These are phyloP conservation scores for Lophiotrema nucula DNA, from an alignment of 495 filamentous ascomycete genomes.

Conservation along the genomic window DNA sequence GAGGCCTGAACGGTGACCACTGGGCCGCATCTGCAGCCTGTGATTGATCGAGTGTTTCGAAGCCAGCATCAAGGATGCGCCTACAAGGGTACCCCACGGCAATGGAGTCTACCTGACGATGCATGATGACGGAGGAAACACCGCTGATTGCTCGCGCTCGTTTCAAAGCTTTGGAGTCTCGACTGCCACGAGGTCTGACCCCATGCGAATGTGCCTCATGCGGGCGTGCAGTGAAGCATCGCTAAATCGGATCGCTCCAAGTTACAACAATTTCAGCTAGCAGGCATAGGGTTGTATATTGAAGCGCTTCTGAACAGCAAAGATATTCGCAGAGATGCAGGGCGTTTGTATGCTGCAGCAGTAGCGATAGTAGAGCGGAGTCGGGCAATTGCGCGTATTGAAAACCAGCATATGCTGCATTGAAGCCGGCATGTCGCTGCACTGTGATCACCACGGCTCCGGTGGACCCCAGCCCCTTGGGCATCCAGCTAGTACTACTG, in stretches of 20 bases:
- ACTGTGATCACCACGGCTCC: neutral
- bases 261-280: too few species aligned
- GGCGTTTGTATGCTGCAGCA: slow-evolving; percentile 4
- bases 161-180: slow-evolving; percentile 24
- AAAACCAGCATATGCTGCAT: neutral
- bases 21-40: neutral
- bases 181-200: slow-evolving; percentile 22
- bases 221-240: slow-evolving; percentile 6
- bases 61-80: neutral
- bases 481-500: neutral
- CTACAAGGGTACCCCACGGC: neutral
- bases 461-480: slow-evolving; percentile 6
- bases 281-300: too few species aligned
- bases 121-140: slow-evolving; percentile 19
- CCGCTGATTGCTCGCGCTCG: slow-evolving; percentile 12
- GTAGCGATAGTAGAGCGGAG: slow-evolving; percentile 2
- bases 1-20: neutral
- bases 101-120: slow-evolving; percentile 13
- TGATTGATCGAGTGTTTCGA: slow-evolving; percentile 32
- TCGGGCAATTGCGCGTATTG: neutral
- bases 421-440: neutral
- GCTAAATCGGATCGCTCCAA: neutral
- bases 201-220: slow-evolving; percentile 4
- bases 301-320: neutral
- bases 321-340: slow-evolving; percentile 1